A percentile compares a stretch with the other conserved stretches of the same genome.
These are phyloP conservation scores for Tarenaya hassleriana DNA, from an alignment of 345 rosid genomes.

Conservation along the genomic window DNA sequence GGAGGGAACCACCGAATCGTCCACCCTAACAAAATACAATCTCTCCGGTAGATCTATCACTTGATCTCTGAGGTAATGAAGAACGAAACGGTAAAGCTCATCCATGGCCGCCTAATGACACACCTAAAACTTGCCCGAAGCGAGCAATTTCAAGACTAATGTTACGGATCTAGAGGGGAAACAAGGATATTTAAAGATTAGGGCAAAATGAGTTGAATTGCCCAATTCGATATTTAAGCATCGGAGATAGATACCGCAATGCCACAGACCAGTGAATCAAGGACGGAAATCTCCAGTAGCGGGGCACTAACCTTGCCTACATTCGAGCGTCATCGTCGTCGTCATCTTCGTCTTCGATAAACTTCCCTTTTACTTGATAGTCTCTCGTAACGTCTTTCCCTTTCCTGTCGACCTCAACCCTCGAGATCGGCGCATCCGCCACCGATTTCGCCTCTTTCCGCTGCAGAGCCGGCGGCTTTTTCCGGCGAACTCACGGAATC, in stretches of 20 bases:
- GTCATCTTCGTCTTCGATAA: constrained; percentile 42
- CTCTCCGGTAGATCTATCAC: no score
- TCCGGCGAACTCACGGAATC: constrained; percentile 20
- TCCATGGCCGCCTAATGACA: not conserved
- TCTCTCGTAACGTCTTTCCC: constrained; percentile 44
- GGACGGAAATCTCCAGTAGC: constrained; percentile 12
- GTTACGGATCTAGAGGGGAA: constrained; percentile 5
- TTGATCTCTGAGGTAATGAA: no score
- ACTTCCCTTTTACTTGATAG: constrained; percentile 33
- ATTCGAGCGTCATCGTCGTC: constrained; percentile 42
- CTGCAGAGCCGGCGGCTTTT: constrained; percentile 2
- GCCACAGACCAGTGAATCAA: constrained; percentile 19
- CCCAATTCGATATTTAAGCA: constrained; percentile 12
- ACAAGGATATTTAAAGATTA: not conserved
- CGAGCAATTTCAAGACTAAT: constrained; percentile 4
- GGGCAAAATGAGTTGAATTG: constrained; percentile 13
- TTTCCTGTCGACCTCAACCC: constrained; percentile 40
- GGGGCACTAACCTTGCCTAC: constrained; percentile 25
- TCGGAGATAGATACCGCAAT: constrained; percentile 17
- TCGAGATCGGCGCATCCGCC: constrained; percentile 15
- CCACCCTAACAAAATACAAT: no score
- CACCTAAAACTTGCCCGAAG: not conserved
- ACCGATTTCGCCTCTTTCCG: constrained; percentile 8
- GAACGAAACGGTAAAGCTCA: no score
- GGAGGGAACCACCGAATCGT: no score